phyloP scores from a whole-genome alignment of 116 monocot species.

The Posidonia oceanica region DNA sequence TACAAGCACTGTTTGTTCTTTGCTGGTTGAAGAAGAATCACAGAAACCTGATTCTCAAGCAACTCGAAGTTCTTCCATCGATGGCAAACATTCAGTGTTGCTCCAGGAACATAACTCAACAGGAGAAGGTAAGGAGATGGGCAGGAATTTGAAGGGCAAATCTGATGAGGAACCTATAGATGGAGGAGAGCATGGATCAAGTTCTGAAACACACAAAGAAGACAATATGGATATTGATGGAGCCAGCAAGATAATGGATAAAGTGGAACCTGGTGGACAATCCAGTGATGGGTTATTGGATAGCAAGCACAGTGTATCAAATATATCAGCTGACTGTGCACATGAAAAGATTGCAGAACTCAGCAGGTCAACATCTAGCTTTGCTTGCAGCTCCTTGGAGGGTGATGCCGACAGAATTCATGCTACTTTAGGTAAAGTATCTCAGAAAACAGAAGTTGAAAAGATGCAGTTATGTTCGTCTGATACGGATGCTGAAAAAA shows the following conservation, averaged over 20 bases:
- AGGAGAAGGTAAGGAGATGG: constrained; percentile 6
- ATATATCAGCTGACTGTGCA: neutral
- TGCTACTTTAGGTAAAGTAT: constrained; percentile 18
- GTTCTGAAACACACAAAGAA: constrained; percentile 12
- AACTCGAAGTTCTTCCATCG: constrained; percentile 1
- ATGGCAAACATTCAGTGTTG: constrained; percentile 4
- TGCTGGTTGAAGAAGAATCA: constrained; percentile 4
- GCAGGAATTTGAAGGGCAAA: constrained; percentile 9
- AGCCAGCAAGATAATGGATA: constrained; percentile 9
- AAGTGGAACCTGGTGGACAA: constrained; percentile 5
- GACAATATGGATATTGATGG: constrained; percentile 9
- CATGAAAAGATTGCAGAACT: constrained; percentile 5
- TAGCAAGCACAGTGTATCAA: constrained; percentile 5
- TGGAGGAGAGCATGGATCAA: constrained; percentile 5
- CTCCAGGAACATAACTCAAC: constrained; percentile 19
- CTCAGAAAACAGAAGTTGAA: constrained; percentile 13
- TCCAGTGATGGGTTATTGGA: constrained; percentile 7
- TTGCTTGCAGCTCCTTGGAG: constrained; percentile 3
- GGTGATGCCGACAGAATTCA: neutral
- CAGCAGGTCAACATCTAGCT: neutral
- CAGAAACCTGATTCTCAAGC: constrained; percentile 1
- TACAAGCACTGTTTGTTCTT: constrained; percentile 10
- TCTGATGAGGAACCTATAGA: constrained; percentile 9
- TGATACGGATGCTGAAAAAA: constrained; percentile 1
- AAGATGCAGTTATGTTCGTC: constrained; percentile 4